Evolutionary conservation across 2,329 filamentous ascomycete genomes (phyloP), one percentile per base, ranked within the genome.

Genomic region (Esteya vermicola): DNA sequence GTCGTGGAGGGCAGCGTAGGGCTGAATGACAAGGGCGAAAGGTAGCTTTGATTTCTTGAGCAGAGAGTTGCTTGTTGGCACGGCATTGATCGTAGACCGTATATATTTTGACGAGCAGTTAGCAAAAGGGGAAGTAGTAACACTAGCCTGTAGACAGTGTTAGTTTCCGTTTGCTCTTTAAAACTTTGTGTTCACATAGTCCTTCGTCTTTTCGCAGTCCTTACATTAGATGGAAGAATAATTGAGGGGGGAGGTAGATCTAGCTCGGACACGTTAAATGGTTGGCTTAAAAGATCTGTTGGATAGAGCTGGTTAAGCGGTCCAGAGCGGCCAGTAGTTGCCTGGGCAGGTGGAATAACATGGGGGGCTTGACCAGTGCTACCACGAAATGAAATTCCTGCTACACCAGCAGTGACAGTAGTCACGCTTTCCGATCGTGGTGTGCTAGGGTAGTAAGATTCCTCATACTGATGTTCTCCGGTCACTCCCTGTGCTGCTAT

Each of bases 31-130:
- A 28, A 98, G 78, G 31, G 89, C 88, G 56, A 96, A 93, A 1
- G 91, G 91, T 43, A 98, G 71, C 60, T 88, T 91, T 41, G 88
- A 94, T 66, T 96, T 96, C 66, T 96, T 98, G 44, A 98, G 72
- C 21, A 96, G 71, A 18, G 84, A 91, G 59, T 93, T 77, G 43
- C 85, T 95, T 19, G 86, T 93, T 3, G 91, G 91, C 33, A 95
- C 80, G 21, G 85, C 85, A 59, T 96, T 96, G 48, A 98, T 65
- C 6, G 91, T 96, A 18, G 91, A 96, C 51, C 91, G 84, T 48
- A 96, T 80, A 58, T 93, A 98, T 67, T 93, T 93, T 20, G 88
- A 75, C 40, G 85, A 77, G 64, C 88, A 94, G 62, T 96, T 98
- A 45, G 91, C 80, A 56, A 83, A 70, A 34, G 85, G 84, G 33